A percentile compares a stretch with the other conserved stretches of the same genome.
Conservation (phyloP, 768 basidiomycete species). For the Paxillus rubicundulus region DNA sequence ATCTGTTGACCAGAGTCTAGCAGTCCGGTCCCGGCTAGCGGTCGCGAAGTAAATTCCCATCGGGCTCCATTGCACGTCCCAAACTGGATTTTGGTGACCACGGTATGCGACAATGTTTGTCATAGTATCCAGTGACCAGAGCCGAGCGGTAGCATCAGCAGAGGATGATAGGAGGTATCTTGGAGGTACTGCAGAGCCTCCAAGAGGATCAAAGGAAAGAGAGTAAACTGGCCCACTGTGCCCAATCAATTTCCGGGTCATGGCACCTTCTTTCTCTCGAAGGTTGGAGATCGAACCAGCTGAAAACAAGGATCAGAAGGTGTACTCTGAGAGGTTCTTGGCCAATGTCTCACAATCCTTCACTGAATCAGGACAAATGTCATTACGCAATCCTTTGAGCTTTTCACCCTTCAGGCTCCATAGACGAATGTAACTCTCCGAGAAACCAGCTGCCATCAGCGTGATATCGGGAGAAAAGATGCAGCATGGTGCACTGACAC, state of each 20-base stretch:
- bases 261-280: constrained; percentile 71
- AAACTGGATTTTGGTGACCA: constrained; percentile 95
- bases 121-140: constrained; percentile 97
- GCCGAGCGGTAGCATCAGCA: constrained; percentile 83
- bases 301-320: constrained; percentile 26
- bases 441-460: constrained; percentile 91
- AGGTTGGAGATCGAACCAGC: constrained; percentile 59
- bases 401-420: constrained; percentile 96
- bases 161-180: constrained; percentile 89
- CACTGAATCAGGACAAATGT: constrained; percentile 63
- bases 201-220: constrained; percentile 87
- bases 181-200: constrained; percentile 83
- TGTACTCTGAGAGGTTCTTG: neutral
- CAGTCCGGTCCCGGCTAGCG: constrained; percentile 90
- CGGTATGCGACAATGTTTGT: constrained; percentile 91
- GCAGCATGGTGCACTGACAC: constrained; percentile 71
- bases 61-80: constrained; percentile 99
- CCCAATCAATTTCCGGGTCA: constrained; percentile 93
- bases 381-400: constrained; percentile 71
- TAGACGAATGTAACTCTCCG: constrained; percentile 90
- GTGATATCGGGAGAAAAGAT: constrained; percentile 90
- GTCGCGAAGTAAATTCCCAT: constrained; percentile 99
- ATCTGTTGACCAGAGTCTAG: constrained; percentile 95
- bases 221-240: constrained; percentile 97
- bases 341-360: constrained; percentile 58